These are phyloP conservation scores for Gaeumannomyces tritici DNA, from an alignment of 2,329 filamentous ascomycete genomes.

Conservation along the genomic window DNA sequence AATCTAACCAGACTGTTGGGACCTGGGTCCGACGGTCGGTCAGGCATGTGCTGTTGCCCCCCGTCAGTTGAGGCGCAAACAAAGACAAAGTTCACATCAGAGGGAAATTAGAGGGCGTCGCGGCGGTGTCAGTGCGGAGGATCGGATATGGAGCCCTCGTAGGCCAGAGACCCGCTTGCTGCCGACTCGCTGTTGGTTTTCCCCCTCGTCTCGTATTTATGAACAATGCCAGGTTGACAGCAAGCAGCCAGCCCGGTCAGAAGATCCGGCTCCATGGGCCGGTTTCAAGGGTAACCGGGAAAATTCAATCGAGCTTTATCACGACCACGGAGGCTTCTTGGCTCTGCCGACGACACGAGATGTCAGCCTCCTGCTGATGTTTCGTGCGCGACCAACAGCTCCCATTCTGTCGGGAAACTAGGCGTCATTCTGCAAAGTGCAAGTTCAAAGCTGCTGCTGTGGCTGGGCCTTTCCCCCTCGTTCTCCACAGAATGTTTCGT, in stretches of 20 bases:
- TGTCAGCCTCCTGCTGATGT: not conserved
- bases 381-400: not conserved
- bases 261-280: not conserved
- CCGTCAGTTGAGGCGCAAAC: not conserved
- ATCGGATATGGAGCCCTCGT: not conserved
- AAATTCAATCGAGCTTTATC: not conserved
- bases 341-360: not conserved
- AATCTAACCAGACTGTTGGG: not conserved
- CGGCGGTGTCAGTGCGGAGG: not conserved
- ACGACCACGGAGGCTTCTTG: not conserved
- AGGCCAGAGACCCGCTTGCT: not conserved
- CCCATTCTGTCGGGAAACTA: not conserved
- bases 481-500: not conserved
- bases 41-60: not conserved
- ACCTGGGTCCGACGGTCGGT: not conserved
- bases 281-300: not conserved
- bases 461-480: not conserved
- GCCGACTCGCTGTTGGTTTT: not conserved
- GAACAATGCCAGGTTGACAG: not conserved
- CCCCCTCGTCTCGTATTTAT: not conserved
- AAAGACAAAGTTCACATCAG: not conserved
- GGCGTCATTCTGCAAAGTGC: not conserved
- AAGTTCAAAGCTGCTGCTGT: not conserved
- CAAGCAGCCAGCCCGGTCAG: not conserved
- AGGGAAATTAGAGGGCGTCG: not conserved